These are phyloP conservation scores for Entrophospora sp. DNA, from an alignment of 192 early-diverging fungal species.

Conservation along the genomic window DNA sequence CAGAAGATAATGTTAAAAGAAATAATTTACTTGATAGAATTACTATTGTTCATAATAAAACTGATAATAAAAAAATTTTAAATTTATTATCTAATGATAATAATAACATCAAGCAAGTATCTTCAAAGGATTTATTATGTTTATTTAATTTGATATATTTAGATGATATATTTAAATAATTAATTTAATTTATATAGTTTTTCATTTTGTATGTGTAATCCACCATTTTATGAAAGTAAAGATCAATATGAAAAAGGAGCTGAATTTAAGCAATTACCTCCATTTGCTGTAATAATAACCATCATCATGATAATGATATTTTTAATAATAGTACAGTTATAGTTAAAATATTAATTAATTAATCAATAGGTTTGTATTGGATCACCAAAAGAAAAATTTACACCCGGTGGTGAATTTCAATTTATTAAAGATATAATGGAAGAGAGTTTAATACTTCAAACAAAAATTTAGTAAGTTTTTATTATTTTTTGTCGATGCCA, in stretches of 20 bases:
- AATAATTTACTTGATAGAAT: conserved; percentile 59
- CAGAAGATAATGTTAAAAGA: conserved; percentile 49
- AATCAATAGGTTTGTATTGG: conserved; percentile 45
- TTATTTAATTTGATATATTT: background rate
- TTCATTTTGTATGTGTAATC: conserved; percentile 85
- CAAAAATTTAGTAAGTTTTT: conserved; percentile 29
- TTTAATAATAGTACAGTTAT: background rate
- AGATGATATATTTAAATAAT: background rate
- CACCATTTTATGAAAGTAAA: conserved; percentile 69
- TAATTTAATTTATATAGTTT: conserved; percentile 23
- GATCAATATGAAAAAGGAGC: conserved; percentile 46
- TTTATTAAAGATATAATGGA: conserved; percentile 61
- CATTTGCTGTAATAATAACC: conserved; percentile 35
- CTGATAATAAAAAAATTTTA: conserved; percentile 14
- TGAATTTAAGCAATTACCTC: conserved; percentile 39
- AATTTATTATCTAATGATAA: background rate
- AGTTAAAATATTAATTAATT: background rate
- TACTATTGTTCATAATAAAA: conserved; percentile 38
- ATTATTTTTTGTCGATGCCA: no score
- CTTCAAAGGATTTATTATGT: no score
- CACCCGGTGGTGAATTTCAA: conserved; percentile 66
- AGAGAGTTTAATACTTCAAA: conserved; percentile 45
- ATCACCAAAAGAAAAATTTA: conserved; percentile 64
- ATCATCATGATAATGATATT: background rate
- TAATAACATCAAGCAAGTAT: background rate